Evolutionary conservation across 768 basidiomycete species (phyloP).

Genomic region (Scleroderma bovista): DNA sequence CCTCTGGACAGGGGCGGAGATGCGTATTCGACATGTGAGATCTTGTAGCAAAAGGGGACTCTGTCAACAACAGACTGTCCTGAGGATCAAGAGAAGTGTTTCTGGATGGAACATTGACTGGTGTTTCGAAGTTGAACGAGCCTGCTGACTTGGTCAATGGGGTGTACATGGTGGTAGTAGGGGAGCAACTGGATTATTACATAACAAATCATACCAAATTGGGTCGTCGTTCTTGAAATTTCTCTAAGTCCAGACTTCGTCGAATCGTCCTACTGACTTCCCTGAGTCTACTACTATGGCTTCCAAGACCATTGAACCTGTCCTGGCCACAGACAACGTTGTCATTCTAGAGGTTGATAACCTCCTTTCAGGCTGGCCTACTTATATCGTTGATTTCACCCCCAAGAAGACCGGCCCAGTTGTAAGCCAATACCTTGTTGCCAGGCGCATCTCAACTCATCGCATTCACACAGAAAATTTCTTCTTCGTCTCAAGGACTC

Average conservation of each 20-base stretch:
- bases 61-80: background rate
- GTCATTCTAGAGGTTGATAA: background rate
- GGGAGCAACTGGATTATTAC: background rate
- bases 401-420: background rate
- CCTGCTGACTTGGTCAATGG: background rate
- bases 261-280: background rate
- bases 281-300: too few relatives aligned
- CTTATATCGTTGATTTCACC: background rate
- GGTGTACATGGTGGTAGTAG: background rate
- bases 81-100: background rate
- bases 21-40: background rate
- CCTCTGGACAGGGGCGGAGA: background rate
- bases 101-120: background rate
- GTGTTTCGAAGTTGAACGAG: background rate
- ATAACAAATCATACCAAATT: background rate
- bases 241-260: background rate
- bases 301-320: too few relatives aligned
- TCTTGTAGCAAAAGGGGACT: background rate
- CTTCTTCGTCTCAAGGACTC: too few relatives aligned
- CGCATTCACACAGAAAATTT: too few relatives aligned
- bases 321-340: background rate
- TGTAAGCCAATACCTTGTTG: background rate
- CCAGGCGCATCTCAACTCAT: background rate
- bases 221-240: background rate
- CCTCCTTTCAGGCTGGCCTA: background rate